Evolutionary conservation across 2,329 filamentous ascomycete genomes (phyloP), one percentile per base, ranked within the genome.

Genomic region (Sarocladium brachiariae): DNA sequence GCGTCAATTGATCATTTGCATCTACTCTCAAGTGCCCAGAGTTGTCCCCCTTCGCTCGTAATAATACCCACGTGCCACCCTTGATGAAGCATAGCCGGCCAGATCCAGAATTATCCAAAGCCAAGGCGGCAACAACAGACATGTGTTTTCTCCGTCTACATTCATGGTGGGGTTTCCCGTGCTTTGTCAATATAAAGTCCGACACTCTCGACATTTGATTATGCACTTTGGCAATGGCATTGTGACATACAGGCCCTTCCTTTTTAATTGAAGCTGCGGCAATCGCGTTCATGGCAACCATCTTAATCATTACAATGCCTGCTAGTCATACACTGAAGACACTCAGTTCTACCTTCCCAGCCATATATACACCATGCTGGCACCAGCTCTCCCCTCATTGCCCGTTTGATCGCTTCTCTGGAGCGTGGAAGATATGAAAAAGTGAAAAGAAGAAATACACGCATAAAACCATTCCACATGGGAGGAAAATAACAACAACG

Each of bases 1-100:
- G 66, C 66, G 66, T 68, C 64, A 63, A 67, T 68, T 66, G 63
- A 68, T 65, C 63, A 66, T 68, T 68, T 68, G 61, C 66, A 69
- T 68, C 65, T 65, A 61, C 24, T 31, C 25, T 31, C 27, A 9
- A 16, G 6, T n/a, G 16, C 13, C 21, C 18, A 13, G 35, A 16
- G 8, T 8, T 35, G 16, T 39, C n/a, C 10, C 35, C n/a, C n/a
- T n/a, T 55, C 65, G 61, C 63, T 64, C 65, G 58, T 64, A 62
- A 65, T 66, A 64, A 63, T 67, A 65, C 61, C 59, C 58, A 39
- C 59, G n/a, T n/a, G n/a, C n/a, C n/a, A n/a, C n/a, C n/a, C n/a
- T n/a, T n/a, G n/a, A n/a, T n/a, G n/a, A n/a, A n/a, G n/a, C n/a
- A n/a, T n/a, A n/a, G n/a, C n/a, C n/a, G n/a, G n/a, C n/a, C n/a